Evolutionary conservation across 2,329 filamentous ascomycete species (phyloP).

Genomic region (Corinectria fuckeliana): DNA sequence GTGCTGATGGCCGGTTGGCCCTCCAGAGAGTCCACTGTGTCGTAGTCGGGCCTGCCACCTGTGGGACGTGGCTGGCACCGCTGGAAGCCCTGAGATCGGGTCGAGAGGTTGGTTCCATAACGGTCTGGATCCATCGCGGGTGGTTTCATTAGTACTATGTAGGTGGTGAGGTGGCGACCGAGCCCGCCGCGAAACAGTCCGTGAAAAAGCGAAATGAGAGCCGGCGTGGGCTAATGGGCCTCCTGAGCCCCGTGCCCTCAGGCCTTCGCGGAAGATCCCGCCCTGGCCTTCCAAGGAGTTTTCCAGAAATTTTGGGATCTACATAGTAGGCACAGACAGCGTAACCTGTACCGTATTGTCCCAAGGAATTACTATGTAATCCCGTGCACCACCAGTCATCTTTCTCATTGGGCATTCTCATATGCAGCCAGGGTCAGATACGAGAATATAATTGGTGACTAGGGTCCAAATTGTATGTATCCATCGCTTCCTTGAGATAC

Average conservation of each 20-base stretch:
- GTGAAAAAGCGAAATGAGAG: background rate
- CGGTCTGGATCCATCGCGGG: background rate
- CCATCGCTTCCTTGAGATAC: too few relatives aligned
- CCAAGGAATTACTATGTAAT: too few relatives aligned
- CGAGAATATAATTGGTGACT: too few relatives aligned
- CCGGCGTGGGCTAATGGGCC: background rate
- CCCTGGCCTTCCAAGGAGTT: background rate
- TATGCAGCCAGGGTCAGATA: too few relatives aligned
- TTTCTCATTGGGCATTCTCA: too few relatives aligned
- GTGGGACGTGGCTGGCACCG: slow-evolving; percentile 2
- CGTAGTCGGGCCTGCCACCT: too few relatives aligned
- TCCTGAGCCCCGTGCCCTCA: background rate
- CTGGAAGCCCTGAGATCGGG: background rate
- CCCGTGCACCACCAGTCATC: too few relatives aligned
- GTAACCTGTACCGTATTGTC: too few relatives aligned
- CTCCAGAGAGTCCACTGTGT: background rate
- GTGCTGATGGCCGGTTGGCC: background rate
- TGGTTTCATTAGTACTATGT: background rate
- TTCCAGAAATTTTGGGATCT: too few relatives aligned
- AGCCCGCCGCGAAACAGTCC: background rate
- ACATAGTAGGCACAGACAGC: too few relatives aligned
- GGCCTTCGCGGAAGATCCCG: background rate
- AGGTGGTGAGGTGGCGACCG: background rate
- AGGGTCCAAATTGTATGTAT: too few relatives aligned
- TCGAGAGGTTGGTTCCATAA: background rate